phyloP scores from a whole-genome alignment of 2,329 filamentous ascomycete genomes.

The Claviceps purpurea region DNA sequence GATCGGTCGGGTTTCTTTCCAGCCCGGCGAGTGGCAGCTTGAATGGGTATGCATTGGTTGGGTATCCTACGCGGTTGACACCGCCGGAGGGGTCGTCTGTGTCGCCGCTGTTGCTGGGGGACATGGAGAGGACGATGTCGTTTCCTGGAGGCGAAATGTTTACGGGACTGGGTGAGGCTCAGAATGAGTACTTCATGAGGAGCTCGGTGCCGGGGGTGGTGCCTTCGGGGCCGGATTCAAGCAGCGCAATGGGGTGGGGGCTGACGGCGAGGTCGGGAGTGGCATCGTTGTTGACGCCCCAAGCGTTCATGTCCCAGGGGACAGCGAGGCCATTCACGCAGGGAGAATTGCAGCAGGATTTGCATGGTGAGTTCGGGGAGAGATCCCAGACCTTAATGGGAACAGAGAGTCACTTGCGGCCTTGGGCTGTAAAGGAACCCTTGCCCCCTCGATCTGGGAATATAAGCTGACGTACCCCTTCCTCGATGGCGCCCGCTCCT shows the following conservation, averaged over 20 bases:
- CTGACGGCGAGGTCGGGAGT: not conserved
- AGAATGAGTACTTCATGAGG: conserved; percentile 17
- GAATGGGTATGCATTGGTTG: conserved; percentile 35
- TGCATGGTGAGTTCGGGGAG: conserved; percentile 16
- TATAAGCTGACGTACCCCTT: not conserved
- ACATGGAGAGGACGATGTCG: conserved; percentile 24
- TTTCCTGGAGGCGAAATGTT: conserved; percentile 22
- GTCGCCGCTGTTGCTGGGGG: conserved; percentile 28
- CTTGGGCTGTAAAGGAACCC: too few species aligned
- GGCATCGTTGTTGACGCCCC: conserved; percentile 19
- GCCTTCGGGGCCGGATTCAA: not conserved
- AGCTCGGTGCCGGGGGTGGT: conserved; percentile 10
- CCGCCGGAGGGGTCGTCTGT: conserved; percentile 19
- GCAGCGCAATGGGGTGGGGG: too few species aligned
- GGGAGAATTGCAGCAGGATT: conserved; percentile 13
- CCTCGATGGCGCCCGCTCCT: not conserved
- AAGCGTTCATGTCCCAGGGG: conserved; percentile 26
- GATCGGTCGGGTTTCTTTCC: conserved; percentile 30
- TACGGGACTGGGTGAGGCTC: conserved; percentile 6
- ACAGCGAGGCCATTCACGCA: conserved; percentile 8
- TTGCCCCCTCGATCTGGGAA: too few species aligned
- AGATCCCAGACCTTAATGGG: too few species aligned
- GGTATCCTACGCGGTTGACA: conserved; percentile 13
- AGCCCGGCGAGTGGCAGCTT: conserved; percentile 39
- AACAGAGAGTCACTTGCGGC: too few species aligned